These are phyloP conservation scores for Colletotrichum sp. DNA, from an alignment of 2,329 filamentous ascomycete genomes.

Conservation along the genomic window DNA sequence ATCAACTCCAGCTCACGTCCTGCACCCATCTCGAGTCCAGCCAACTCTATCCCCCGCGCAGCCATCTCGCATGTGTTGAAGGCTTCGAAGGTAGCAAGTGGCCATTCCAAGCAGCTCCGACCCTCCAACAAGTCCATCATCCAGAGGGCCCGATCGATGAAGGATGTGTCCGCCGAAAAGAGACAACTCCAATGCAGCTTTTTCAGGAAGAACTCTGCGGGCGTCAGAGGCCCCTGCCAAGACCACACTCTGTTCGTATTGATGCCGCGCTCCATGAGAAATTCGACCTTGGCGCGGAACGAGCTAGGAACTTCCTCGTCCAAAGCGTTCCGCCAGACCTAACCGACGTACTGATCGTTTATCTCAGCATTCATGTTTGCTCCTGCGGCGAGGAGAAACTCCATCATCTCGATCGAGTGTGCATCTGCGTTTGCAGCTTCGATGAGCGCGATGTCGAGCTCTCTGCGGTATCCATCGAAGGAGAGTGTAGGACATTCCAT, in stretches of 20 bases:
- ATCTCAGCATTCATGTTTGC: neutral
- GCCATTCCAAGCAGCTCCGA: neutral
- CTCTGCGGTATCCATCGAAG: neutral
- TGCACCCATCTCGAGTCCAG: fast-evolving
- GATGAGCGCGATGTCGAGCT: neutral
- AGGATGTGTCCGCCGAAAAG: neutral
- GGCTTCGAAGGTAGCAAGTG: neutral
- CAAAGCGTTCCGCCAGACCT: neutral
- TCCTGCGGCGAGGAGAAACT: neutral
- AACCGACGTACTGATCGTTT: neutral
- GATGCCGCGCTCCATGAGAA: neutral
- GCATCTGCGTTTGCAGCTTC: neutral
- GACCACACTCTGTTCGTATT: neutral
- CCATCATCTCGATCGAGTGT: neutral
- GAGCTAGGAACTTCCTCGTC: neutral
- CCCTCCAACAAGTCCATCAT: neutral
- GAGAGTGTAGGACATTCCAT: neutral
- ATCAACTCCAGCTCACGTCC: neutral
- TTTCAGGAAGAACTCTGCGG: neutral
- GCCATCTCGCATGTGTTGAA: neutral
- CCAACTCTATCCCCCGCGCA: neutral
- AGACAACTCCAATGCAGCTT: neutral
- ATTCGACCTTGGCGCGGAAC: neutral
- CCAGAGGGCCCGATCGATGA: neutral
- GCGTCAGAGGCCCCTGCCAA: neutral